Evolutionary conservation across 148 eudicot species (phyloP).

Genomic region (Rhododendron mucronatum): DNA sequence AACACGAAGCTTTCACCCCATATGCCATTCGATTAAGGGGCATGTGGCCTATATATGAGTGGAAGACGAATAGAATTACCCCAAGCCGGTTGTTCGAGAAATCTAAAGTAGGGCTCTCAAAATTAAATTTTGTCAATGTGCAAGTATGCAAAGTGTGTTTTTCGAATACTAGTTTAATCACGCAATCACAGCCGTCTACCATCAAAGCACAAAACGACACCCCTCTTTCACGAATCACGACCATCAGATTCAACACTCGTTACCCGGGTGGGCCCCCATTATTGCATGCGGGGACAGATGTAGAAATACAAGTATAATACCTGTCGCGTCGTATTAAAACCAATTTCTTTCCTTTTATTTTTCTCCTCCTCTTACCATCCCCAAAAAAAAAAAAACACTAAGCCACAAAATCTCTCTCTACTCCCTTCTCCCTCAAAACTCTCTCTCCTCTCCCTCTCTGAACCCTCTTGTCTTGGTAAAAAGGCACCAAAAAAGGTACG

Average conservation of each 20-base stretch:
- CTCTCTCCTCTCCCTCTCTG: neutral
- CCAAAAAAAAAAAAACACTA: neutral
- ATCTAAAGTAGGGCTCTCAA: neutral
- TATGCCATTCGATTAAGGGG: neutral
- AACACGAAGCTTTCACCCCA: neutral
- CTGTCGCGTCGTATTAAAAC: conserved; percentile 14
- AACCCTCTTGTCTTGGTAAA: conserved; percentile 2
- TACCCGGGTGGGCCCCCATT: conserved; percentile 15
- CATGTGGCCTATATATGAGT: neutral
- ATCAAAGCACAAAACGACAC: neutral
- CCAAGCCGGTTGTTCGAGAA: neutral
- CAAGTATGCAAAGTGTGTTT: neutral
- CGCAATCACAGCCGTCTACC: conserved; percentile 23
- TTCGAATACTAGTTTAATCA: neutral
- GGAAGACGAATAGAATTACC: neutral
- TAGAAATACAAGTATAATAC: conserved; percentile 11
- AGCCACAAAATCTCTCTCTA: conserved; percentile 9
- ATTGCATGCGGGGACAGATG: conserved; percentile 28
- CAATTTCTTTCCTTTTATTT: neutral
- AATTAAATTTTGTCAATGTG: neutral
- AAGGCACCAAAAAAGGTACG: conserved; percentile 16
- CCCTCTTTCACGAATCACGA: neutral
- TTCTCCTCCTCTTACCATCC: neutral
- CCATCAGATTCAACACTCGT: neutral
- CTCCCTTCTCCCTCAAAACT: neutral